phyloP scores from a whole-genome alignment of 208 protist genomes.

The Acanthamoeba castellanii region DNA sequence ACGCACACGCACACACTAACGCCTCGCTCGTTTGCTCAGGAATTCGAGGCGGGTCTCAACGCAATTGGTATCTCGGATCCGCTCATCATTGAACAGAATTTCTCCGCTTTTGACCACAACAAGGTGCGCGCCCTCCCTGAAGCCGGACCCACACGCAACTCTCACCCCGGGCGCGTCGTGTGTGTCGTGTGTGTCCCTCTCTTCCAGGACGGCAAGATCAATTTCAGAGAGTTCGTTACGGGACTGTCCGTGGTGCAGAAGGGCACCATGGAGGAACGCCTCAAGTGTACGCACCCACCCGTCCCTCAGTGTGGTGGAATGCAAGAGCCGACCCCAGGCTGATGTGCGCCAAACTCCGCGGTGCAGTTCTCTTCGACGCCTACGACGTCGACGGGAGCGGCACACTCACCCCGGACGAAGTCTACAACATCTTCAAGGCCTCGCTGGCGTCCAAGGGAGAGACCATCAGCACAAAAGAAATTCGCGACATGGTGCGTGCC shows the following conservation, averaged over 20 bases:
- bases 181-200: no score
- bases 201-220: slow-evolving; percentile 38
- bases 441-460: slow-evolving; percentile 24
- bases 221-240: slow-evolving; percentile 40
- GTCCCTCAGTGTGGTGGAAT: no score
- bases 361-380: slow-evolving; percentile 22
- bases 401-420: slow-evolving; percentile 33
- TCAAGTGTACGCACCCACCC: background rate
- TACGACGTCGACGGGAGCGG: slow-evolving; percentile 16
- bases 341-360: background rate
- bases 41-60: slow-evolving; percentile 32
- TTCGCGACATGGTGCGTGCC: slow-evolving; percentile 4
- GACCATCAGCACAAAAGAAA: background rate
- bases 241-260: slow-evolving; percentile 10
- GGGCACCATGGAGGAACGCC: slow-evolving; percentile 60
- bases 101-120: slow-evolving; percentile 29
- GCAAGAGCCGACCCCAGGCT: no score
- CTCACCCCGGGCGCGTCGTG: no score
- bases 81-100: slow-evolving; percentile 49
- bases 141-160: no score
- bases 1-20: no score
- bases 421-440: slow-evolving; percentile 53
- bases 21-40: no score
- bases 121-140: background rate
- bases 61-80: slow-evolving; percentile 31